phyloP scores from a whole-genome alignment of 345 rosid genomes.

The Heritiera fomes region DNA sequence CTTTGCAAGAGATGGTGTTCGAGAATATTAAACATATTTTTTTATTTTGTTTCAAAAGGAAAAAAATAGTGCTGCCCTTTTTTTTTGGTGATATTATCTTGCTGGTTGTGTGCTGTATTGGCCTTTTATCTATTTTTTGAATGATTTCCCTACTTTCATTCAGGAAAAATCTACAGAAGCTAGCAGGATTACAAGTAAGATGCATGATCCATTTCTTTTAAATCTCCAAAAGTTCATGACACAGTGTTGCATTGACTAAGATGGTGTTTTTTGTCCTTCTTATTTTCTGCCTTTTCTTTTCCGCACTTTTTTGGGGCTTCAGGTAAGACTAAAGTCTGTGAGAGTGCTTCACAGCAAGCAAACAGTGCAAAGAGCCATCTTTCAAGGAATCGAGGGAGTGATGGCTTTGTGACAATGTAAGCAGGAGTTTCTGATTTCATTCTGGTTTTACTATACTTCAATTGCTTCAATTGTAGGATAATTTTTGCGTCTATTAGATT shows the following conservation, averaged over 20 bases:
- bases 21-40: background rate
- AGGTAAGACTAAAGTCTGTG: slow-evolving; percentile 48
- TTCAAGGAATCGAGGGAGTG: slow-evolving; percentile 46
- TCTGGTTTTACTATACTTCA: background rate
- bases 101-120: background rate
- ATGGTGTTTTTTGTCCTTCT: background rate
- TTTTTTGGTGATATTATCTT: background rate
- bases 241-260: background rate
- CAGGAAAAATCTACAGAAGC: slow-evolving; percentile 39
- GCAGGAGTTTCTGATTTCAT: slow-evolving; percentile 4
- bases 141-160: background rate
- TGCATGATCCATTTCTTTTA: background rate
- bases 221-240: background rate
- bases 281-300: slow-evolving; percentile 2
- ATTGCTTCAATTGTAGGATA: background rate
- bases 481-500: background rate
- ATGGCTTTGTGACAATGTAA: slow-evolving; percentile 50
- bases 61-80: background rate
- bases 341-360: slow-evolving; percentile 35
- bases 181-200: slow-evolving; percentile 31
- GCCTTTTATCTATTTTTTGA: background rate
- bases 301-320: slow-evolving; percentile 28
- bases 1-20: slow-evolving; percentile 25
- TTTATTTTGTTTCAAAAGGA: background rate
- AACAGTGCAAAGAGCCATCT: slow-evolving; percentile 41